Evolutionary conservation across 2,329 filamentous ascomycete species (phyloP), one percentile per base, ranked within the genome.

Genomic region (Teratosphaeria pseudoeucalypti): DNA sequence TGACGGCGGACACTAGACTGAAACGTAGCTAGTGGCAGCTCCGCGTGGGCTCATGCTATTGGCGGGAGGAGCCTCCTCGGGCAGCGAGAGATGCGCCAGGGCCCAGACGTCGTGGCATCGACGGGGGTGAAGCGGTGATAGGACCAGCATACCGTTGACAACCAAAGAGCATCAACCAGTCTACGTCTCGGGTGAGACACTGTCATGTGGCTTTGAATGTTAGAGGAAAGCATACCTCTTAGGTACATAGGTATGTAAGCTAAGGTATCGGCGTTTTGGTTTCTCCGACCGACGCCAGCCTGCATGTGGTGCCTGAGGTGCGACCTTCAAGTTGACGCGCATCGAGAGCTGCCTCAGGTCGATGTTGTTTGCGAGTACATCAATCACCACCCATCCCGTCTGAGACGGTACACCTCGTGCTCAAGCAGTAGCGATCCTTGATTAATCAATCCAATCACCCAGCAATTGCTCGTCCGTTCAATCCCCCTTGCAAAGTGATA

Each of bases 1-100:
- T 57, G 58, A 57, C 56, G 54, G 29, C 57, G 34, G 34, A 58
- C 26, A 27, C 56, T 49, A 52, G 26, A 47, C 56, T 58, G 56
- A 54, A 58, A 52, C 56, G 56, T 57, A 49, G 34, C 54, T 57
- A 52, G 56, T 23, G 43, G n/a, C 23, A 29, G 43, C 43, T 57
- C 47, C 49, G 55, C 55, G 47, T 55, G 55, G 32, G 37, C 52
- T 27, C 52, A 52, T 56, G 53, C 54, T 52, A 49, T 57, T 58
- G 55, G 52, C 23, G 34, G 59, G 49, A 34, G 49, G 57, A 26
- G 7, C 14, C 23, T 58, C 29, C 16, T 56, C 34, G 55, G 56
- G 56, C 56, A 53, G 29, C 43, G 26, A 58, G 27, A 58, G 37
- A 43, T 43, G 16, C 16, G 11, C 37, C 10, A 3, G 34, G 34